Base-by-base conservation (phyloP, 805 yeast genomes). In the Diddensiella transvaalensis region DNA sequence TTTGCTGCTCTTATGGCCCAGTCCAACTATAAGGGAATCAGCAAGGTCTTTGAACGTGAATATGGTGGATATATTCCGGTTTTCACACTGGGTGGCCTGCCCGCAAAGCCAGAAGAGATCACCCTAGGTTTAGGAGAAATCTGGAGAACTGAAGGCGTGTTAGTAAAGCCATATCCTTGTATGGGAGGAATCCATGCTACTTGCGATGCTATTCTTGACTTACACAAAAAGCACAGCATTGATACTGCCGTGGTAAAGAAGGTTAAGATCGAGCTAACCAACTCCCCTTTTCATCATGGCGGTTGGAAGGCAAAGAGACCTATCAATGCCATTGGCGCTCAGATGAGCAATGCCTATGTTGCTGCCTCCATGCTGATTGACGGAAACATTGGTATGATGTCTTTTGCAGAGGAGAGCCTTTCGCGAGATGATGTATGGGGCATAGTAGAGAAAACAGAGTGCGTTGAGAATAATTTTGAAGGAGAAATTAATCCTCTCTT, bases 151-250 rank as follows among this genome's bases (percentile, higher is more conserved):
- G 6, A 13, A 13, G 21, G 30, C 13, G 46, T 49, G 21, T 41
- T 45, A 19, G 30, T 49, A 19, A 49, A 49, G 44, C 52, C 52
- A 29, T 49, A 49, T 35, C 37, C 52, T 3, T 46, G 50, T 24
- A 49, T 49, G 52, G 52, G 46, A 4, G 52, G 52, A 11, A 49
- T 49, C 44, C 52, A 49, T 33, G 48, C 47, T 8, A 49, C 52
- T 13, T 32, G 46, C 17, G 52, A 49, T 32, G 24, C 33, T 18
- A 18, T 49, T 13, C 24, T 33, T 13, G 21, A 19, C 18, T 45
- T 49, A 3, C 52, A 45, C 29, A 48, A 45, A 4, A 18, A 38
- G 21, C 22, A 15, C 5, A 49, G 49, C 5, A 44, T 50, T 46
- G 35, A 40, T 13, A 42, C 46, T 18, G 30, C 37, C 5, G 32